Base-by-base conservation (phyloP, 768 basidiomycete species). In the Suillus subluteus region DNA sequence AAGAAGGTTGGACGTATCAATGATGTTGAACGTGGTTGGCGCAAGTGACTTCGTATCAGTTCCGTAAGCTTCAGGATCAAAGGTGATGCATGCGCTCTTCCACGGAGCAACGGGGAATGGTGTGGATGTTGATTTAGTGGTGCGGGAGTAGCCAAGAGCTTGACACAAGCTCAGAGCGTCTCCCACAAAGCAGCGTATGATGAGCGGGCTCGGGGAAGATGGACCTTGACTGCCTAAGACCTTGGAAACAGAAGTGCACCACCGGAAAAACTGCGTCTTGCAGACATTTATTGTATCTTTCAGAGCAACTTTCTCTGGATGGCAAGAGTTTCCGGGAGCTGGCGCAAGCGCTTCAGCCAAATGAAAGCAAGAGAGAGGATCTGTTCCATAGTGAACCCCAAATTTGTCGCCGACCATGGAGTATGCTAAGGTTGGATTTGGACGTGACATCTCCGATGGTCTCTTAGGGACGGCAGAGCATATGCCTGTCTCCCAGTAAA, bases 351-450 rank as follows among this genome's bases (percentile, higher is more conserved):
- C 48, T 46, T 78, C 74, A 15, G 76, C 78, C 15, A 78, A 69
- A 68, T 78, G 76, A 56, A 79, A 77, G 35, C 76, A 76, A 3
- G 68, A 62, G 3, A 77, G 62, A 9, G 76, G 78, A 58, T 77
- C 78, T 12, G 63, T 67, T 15, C 71, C 78, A 58, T 75, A 78
- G 48, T 76, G 78, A 6, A 76, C 69, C 37, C 70, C 54, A 6
- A 74, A 76, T 48, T 65, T 58, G 0, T 76, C 70, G 21, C 71
- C 66, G 1, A 66, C 61, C 15, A 52, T 13, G 21, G 76, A 78
- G 32, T 74, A 77, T 1, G 65, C 70, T 15, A 77, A 76, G 11
- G 76, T 79, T 2, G 76, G 75, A 30, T 79, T 77, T 52, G 74
- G 66, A 55, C 63, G 37, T 11, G 68, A 70, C 23, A 72, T 67